Conservation (phyloP, 108 stramenopile genomes). For the Cyclotella sp. region DNA sequence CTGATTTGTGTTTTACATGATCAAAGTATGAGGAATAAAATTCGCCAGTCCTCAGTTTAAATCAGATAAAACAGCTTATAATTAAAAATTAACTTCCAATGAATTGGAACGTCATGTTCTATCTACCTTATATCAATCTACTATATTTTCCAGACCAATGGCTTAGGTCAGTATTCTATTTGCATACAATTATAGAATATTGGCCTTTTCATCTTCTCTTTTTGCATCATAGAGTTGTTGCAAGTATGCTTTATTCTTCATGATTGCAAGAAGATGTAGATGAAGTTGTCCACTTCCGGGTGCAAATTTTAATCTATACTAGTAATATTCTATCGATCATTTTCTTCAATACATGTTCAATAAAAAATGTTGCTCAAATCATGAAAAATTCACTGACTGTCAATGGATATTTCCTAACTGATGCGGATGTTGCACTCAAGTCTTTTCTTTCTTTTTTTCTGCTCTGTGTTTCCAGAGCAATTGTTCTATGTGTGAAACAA, state of each 20-base stretch:
- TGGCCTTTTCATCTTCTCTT: slow-evolving; percentile 8
- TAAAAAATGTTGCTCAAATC: slow-evolving; percentile 15
- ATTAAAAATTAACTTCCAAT: no score
- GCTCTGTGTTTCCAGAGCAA: neutral
- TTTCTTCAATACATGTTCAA: slow-evolving; percentile 20
- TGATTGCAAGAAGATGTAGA: slow-evolving; percentile 31
- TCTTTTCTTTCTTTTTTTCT: neutral
- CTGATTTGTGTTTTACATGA: no score
- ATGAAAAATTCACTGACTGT: slow-evolving; percentile 40
- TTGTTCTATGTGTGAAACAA: slow-evolving; percentile 14
- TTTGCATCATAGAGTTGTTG: slow-evolving; percentile 18
- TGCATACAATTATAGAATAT: no score
- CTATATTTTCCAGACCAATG: no score
- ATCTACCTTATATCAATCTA: no score
- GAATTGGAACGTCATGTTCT: no score
- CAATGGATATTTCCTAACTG: slow-evolving; percentile 6
- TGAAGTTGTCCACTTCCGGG: slow-evolving; percentile 17
- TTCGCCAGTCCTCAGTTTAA: no score
- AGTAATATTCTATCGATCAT: slow-evolving; percentile 23
- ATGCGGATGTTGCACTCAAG: neutral
- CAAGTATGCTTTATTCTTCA: slow-evolving; percentile 16
- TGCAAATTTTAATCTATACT: slow-evolving; percentile 33
- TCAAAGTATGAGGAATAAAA: no score
- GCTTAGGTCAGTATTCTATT: no score
- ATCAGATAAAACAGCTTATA: no score